A percentile compares a stretch with the other conserved stretches of the same genome.
These are phyloP conservation scores for Penicillium maclennaniae DNA, from an alignment of 495 filamentous ascomycete genomes.

Conservation along the genomic window DNA sequence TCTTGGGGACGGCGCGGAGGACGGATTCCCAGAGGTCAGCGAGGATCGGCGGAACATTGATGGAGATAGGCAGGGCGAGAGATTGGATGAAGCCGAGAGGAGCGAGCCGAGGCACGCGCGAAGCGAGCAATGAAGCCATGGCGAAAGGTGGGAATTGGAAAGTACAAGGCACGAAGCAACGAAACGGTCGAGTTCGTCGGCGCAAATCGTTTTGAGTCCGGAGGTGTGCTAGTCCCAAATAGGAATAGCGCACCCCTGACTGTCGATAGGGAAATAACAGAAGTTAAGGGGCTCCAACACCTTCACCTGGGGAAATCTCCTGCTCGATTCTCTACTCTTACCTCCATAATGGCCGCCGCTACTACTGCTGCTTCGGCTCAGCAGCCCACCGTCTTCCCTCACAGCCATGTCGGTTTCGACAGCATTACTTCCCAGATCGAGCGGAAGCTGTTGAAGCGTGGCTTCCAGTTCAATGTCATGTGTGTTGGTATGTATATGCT, in stretches of 20 bases:
- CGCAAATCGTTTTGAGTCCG: conserved; percentile 21
- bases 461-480: conserved; percentile 99
- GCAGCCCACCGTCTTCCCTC: conserved; percentile 70
- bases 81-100: conserved; percentile 18
- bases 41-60: conserved; percentile 56
- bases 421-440: conserved; percentile 98
- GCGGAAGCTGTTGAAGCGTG: conserved; percentile 98
- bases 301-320: conserved; percentile 20
- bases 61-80: conserved; percentile 25
- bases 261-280: conserved; percentile 32
- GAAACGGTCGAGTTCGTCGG: background rate
- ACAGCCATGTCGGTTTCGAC: conserved; percentile 98
- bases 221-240: conserved; percentile 30
- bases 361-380: conserved; percentile 45
- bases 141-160: background rate
- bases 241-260: conserved; percentile 41
- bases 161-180: background rate
- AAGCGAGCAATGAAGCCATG: conserved; percentile 8
- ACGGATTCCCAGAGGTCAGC: conserved; percentile 87
- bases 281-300: conserved; percentile 36
- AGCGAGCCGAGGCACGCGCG: conserved; percentile 16
- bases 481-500: conserved; percentile 79
- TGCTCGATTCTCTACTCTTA: conserved; percentile 17
- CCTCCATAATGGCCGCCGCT: conserved; percentile 49
- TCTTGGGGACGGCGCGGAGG: conserved; percentile 92